Conservation (phyloP, 1,139 yeast species). For the Nakaseomyces bracarensis region DNA sequence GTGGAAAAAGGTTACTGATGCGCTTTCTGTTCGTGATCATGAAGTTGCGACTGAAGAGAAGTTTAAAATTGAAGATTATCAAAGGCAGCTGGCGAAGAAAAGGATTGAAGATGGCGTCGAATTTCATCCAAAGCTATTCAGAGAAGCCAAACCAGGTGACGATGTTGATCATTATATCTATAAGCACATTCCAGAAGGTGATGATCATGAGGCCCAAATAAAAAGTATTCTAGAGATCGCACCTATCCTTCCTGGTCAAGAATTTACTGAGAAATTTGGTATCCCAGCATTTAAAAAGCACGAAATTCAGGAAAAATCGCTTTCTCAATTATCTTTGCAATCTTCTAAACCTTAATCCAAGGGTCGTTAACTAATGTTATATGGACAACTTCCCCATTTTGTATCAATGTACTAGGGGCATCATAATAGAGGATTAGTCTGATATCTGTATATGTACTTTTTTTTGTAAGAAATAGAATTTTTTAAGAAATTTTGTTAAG, state of each 20-base stretch:
- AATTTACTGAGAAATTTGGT: conserved; percentile 51
- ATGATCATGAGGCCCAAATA: conserved; percentile 43
- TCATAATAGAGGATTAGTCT: not conserved
- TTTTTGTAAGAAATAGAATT: not conserved
- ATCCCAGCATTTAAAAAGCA: conserved; percentile 60
- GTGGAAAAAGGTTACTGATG: conserved; percentile 77
- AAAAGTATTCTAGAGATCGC: conserved; percentile 52
- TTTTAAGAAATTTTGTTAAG: too few relatives aligned
- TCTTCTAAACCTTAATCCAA: not conserved
- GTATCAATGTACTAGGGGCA: not conserved
- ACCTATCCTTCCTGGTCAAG: conserved; percentile 74
- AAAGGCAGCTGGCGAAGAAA: conserved; percentile 63
- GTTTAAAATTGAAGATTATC: conserved; percentile 73
- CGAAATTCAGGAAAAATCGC: conserved; percentile 20
- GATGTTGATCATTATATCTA: conserved; percentile 58
- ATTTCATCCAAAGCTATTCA: conserved; percentile 74
- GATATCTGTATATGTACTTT: not conserved
- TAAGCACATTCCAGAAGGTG: conserved; percentile 44
- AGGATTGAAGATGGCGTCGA: conserved; percentile 72
- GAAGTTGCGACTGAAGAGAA: conserved; percentile 80
- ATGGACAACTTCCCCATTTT: not conserved
- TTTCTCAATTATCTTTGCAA: not conserved
- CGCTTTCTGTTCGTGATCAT: conserved; percentile 70
- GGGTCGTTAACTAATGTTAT: too few relatives aligned
- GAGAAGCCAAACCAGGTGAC: conserved; percentile 35